Evolutionary conservation across 2,329 filamentous ascomycete species (phyloP).

Genomic region (Fusarium chuoi): DNA sequence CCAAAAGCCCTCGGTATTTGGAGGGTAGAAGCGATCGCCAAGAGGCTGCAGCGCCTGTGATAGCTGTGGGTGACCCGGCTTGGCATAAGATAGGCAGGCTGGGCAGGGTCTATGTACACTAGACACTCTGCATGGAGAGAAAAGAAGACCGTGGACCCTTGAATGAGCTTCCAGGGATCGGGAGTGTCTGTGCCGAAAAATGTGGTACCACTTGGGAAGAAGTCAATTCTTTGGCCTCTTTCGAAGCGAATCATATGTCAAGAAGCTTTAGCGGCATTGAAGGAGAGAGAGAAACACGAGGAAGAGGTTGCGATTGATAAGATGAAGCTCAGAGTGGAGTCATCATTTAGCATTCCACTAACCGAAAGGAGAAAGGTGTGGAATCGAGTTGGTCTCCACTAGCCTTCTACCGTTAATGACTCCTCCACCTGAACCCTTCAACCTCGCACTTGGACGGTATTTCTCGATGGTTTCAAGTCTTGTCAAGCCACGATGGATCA

Average conservation of each 20-base stretch:
- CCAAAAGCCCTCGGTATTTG: constrained; percentile 3
- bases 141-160: neutral
- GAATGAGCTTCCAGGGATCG: constrained; percentile 2
- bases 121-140: neutral
- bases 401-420: neutral
- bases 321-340: constrained; percentile 29
- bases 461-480: constrained; percentile 25
- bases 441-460: constrained; percentile 9
- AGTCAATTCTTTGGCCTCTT: constrained; percentile 2
- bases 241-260: constrained; percentile 11
- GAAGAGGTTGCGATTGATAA: constrained; percentile 39
- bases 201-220: neutral
- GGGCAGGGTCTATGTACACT: neutral
- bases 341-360: neutral
- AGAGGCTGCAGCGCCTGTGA: constrained; percentile 20
- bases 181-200: constrained; percentile 13
- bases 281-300: neutral
- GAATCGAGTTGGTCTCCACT: neutral
- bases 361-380: neutral
- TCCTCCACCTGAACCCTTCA: neutral
- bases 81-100: constrained; percentile 27
- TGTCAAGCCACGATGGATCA: constrained; percentile 32
- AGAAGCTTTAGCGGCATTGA: constrained; percentile 1
- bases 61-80: constrained; percentile 34
- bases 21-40: constrained; percentile 28